Conservation (phyloP, 2,329 filamentous ascomycete species). For the Diaporthe australafricana region DNA sequence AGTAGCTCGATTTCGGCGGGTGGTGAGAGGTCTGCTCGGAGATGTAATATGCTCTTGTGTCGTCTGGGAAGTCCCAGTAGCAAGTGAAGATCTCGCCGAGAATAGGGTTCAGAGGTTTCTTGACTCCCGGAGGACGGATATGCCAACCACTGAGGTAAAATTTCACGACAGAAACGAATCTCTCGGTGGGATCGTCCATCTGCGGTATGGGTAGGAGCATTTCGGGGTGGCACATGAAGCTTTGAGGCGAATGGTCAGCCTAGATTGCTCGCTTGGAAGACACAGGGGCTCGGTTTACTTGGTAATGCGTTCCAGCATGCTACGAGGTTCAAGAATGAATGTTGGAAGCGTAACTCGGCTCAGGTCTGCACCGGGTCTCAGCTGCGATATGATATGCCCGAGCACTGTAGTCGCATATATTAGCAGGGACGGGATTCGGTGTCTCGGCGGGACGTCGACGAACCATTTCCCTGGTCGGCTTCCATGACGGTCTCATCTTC, state of each 20-base stretch:
- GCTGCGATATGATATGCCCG: constrained; percentile 95
- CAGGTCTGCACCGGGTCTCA: constrained; percentile 93
- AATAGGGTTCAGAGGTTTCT: constrained; percentile 97
- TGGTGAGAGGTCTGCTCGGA: constrained; percentile 98
- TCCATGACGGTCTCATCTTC: constrained; percentile 87
- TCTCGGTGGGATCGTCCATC: constrained; percentile 87
- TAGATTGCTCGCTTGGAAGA: neutral
- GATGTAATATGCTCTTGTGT: constrained; percentile 92
- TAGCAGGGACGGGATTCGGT: constrained; percentile 3
- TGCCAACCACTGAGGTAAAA: constrained; percentile 99
- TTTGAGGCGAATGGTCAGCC: constrained; percentile 51
- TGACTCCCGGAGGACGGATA: constrained; percentile 96
- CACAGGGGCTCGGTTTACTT: constrained; percentile 72
- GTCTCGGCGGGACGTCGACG: constrained; percentile 47
- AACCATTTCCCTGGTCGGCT: constrained; percentile 94
- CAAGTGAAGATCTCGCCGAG: constrained; percentile 94
- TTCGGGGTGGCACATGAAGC: constrained; percentile 99
- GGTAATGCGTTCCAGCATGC: constrained; percentile 98
- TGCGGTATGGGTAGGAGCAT: constrained; percentile 88
- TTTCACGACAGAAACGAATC: constrained; percentile 95
- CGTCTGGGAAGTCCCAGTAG: constrained; percentile 92
- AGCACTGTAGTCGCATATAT: constrained; percentile 71
- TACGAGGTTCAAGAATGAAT: constrained; percentile 96
- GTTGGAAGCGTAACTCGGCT: constrained; percentile 95
- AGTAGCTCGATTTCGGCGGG: constrained; percentile 98